Evolutionary conservation across 164 flowering plant genomes (phyloP).

Genomic region (Stephania yunnanensis): DNA sequence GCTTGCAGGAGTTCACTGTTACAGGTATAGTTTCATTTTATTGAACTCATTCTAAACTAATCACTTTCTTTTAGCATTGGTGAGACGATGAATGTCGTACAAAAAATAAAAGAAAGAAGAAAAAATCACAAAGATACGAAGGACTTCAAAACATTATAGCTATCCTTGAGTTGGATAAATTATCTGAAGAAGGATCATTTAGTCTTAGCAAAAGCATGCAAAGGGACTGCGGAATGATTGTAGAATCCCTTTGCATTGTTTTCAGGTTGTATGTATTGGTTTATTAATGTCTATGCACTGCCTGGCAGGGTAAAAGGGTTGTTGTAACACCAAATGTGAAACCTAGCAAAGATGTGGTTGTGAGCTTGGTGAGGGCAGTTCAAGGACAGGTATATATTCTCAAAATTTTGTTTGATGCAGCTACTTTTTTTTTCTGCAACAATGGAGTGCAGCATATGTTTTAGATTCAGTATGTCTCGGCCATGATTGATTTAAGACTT

Average conservation of each 20-base stretch:
- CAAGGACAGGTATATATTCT: slow-evolving; percentile 60
- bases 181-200: no score
- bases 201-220: no score
- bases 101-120: no score
- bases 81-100: no score
- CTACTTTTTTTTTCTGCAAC: no score
- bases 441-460: neutral
- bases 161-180: no score
- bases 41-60: neutral
- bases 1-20: slow-evolving; percentile 69
- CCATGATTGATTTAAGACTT: no score
- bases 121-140: no score
- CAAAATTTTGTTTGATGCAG: neutral
- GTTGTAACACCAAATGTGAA: slow-evolving; percentile 69
- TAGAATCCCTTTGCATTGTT: neutral
- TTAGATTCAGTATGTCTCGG: neutral
- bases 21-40: slow-evolving; percentile 32
- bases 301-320: slow-evolving; percentile 67
- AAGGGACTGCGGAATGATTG: neutral
- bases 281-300: neutral
- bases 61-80: neutral
- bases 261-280: neutral
- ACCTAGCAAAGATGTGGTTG: slow-evolving; percentile 65
- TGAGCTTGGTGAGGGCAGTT: slow-evolving; percentile 69
- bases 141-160: no score